phyloP scores from a whole-genome alignment of 2,329 filamentous ascomycete species.

The Penicillium sp. region DNA sequence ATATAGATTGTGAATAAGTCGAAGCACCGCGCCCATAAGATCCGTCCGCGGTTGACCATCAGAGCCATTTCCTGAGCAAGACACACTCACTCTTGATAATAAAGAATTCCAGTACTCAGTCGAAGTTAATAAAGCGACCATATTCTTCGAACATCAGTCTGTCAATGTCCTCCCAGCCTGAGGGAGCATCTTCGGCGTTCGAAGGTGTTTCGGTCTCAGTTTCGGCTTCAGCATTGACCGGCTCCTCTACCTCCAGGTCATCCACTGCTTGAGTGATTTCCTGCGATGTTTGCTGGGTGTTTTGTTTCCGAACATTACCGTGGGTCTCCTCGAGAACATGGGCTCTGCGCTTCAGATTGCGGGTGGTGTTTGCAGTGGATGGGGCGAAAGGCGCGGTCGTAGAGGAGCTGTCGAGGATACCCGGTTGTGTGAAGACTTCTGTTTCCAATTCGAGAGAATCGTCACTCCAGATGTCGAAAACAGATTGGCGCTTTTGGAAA shows the following conservation, averaged over 20 bases:
- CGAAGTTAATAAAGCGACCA: conserved; percentile 41
- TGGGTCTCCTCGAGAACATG: neutral
- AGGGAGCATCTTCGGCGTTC: neutral
- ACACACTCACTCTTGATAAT: neutral
- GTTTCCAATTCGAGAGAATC: neutral
- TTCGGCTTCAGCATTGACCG: neutral
- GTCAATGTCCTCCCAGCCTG: conserved; percentile 39
- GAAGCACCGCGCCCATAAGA: neutral
- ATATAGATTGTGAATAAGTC: neutral
- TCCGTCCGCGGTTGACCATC: neutral
- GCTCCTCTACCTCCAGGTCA: neutral
- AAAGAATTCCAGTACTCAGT: neutral
- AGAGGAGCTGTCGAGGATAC: neutral
- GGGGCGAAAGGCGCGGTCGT: neutral
- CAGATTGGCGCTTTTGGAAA: neutral
- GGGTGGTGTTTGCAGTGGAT: neutral
- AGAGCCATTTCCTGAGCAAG: neutral
- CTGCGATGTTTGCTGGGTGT: neutral
- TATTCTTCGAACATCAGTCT: conserved; percentile 41
- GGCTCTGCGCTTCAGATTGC: conserved; percentile 8
- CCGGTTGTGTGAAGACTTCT: neutral
- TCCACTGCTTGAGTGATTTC: neutral
- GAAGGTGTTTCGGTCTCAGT: neutral
- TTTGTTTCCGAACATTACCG: neutral
- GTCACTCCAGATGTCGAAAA: conserved; percentile 8